phyloP scores from a whole-genome alignment of 2,329 filamentous ascomycete species.

The Emmonsia crescens region DNA sequence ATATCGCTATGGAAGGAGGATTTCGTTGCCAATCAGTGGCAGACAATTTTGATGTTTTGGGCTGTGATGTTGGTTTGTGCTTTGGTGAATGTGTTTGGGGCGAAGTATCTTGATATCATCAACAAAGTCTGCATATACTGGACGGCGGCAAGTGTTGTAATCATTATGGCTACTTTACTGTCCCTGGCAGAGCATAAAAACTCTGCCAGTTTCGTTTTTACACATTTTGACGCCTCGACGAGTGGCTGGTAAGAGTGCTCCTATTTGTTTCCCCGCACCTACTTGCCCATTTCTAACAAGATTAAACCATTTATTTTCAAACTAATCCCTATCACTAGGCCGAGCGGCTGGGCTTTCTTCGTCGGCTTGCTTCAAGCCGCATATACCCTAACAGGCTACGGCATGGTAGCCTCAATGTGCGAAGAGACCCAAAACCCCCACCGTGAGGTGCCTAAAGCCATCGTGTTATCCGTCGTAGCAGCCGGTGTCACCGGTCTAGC shows the following conservation, averaged over 20 bases:
- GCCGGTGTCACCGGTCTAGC: slow-evolving; percentile 55
- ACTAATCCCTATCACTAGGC: slow-evolving; percentile 28
- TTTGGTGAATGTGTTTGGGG: slow-evolving; percentile 53
- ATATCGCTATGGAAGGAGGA: slow-evolving; percentile 61
- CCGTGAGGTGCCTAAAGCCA: slow-evolving; percentile 59
- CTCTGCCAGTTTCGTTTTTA: slow-evolving; percentile 54
- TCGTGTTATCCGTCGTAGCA: slow-evolving; percentile 57
- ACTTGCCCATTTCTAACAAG: neutral
- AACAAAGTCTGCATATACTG: slow-evolving; percentile 66
- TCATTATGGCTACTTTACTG: slow-evolving; percentile 55
- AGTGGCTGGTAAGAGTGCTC: slow-evolving; percentile 48
- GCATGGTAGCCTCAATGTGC: slow-evolving; percentile 62
- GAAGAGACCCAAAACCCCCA: slow-evolving; percentile 61
- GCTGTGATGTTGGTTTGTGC: slow-evolving; percentile 57
- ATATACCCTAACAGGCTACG: slow-evolving; percentile 46
- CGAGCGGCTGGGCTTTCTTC: slow-evolving; percentile 60
- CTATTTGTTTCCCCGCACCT: neutral
- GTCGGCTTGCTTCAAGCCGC: slow-evolving; percentile 57
- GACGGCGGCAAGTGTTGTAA: slow-evolving; percentile 55
- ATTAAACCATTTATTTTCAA: neutral
- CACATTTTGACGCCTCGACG: slow-evolving; percentile 54
- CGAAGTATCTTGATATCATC: slow-evolving; percentile 54
- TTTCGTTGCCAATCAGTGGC: slow-evolving; percentile 56
- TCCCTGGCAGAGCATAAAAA: slow-evolving; percentile 48
- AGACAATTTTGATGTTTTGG: slow-evolving; percentile 63